Conservation (phyloP, 305 asterid species). For the Fraxinus ornus region DNA sequence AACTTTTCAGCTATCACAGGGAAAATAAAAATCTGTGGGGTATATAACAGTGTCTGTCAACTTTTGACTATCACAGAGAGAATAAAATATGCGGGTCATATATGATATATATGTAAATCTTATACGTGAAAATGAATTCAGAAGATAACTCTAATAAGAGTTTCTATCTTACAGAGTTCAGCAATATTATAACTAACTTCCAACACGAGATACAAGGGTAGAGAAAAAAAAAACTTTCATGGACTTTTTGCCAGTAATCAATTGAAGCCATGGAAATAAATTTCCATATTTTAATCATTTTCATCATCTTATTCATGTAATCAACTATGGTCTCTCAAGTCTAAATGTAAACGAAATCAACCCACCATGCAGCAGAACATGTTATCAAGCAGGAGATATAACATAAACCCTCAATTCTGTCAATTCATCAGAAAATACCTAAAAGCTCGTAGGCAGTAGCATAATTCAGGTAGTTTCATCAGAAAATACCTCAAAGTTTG, state of each 20-base stretch:
- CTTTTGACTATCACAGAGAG: neutral
- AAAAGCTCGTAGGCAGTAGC: constrained; percentile 58
- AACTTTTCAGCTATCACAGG: neutral
- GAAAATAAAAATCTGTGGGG: neutral
- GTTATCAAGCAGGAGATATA: neutral
- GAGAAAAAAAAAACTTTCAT: neutral
- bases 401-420: neutral
- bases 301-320: neutral
- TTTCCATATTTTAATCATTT: neutral
- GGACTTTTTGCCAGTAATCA: neutral
- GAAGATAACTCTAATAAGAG: neutral
- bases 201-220: neutral
- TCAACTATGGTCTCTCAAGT: neutral
- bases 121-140: neutral
- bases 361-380: neutral
- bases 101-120: neutral
- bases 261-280: neutral
- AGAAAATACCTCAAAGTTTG: constrained; percentile 48
- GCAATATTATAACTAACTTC: neutral
- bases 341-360: neutral
- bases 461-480: neutral
- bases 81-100: neutral
- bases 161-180: neutral
- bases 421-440: constrained; percentile 13
- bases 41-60: neutral